Percentiles rank a stretch among this genome's conserved stretches.
Evolutionary conservation across 441 rosid genomes (phyloP).

Genomic region (Rhodomyrtus psidioides): DNA sequence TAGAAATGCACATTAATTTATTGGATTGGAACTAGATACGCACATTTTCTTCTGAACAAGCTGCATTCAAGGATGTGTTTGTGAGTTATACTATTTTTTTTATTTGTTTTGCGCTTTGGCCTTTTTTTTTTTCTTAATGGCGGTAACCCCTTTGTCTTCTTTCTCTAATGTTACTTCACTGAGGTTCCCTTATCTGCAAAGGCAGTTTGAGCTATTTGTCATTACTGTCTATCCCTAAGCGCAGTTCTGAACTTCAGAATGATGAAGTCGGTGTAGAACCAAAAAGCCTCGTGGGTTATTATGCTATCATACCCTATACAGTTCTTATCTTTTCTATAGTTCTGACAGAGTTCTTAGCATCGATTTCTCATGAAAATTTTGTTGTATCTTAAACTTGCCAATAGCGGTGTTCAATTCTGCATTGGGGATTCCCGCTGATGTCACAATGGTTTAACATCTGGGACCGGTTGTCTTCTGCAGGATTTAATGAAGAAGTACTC

Average conservation of each 20-base stretch:
- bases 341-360: not conserved
- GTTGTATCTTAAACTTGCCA: not conserved
- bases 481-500: slow-evolving; percentile 92
- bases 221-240: not conserved
- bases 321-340: not conserved
- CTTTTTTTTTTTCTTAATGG: no score
- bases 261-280: not conserved
- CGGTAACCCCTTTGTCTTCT: not conserved
- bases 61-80: not conserved
- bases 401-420: not conserved
- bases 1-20: no score
- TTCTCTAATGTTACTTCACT: not conserved
- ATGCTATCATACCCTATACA: not conserved
- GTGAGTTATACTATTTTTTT: not conserved
- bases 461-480: slow-evolving; percentile 22
- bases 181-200: not conserved
- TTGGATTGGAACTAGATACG: not conserved
- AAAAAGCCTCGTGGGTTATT: not conserved
- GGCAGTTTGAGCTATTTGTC: not conserved
- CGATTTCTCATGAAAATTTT: not conserved
- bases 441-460: not conserved
- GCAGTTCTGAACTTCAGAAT: not conserved
- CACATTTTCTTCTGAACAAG: not conserved
- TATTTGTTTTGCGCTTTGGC: no score
- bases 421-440: not conserved